These are phyloP conservation scores for Leccinum pachyderme DNA, from an alignment of 1,284 basidiomycete genomes.

Conservation along the genomic window DNA sequence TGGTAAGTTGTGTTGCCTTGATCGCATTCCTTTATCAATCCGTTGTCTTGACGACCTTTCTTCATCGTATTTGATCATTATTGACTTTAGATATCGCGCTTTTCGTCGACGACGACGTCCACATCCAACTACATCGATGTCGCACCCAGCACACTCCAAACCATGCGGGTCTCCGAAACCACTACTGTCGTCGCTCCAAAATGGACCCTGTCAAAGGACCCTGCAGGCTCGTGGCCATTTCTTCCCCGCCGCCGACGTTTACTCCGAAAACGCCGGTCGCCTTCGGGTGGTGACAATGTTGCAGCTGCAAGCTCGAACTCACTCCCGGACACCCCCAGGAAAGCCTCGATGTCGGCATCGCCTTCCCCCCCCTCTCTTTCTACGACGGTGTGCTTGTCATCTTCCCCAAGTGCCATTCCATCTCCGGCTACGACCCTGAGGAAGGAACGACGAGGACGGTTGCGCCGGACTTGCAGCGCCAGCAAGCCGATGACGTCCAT, in stretches of 20 bases:
- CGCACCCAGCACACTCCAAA: background rate
- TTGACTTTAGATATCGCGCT: slow-evolving; percentile 42
- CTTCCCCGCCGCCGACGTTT: slow-evolving; percentile 20
- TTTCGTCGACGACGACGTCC: slow-evolving; percentile 51
- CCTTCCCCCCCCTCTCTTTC: slow-evolving; percentile 5
- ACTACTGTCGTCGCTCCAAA: slow-evolving; percentile 2
- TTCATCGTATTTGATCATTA: background rate
- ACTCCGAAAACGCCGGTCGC: slow-evolving; percentile 30
- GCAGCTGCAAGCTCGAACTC: slow-evolving; percentile 3
- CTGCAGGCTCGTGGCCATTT: slow-evolving; percentile 26
- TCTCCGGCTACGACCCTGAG: background rate
- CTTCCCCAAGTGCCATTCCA: background rate
- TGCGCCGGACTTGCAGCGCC: background rate
- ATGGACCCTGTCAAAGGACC: background rate
- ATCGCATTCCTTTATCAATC: background rate
- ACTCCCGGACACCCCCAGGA: slow-evolving; percentile 16
- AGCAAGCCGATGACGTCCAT: background rate
- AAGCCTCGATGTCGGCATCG: background rate
- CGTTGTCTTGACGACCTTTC: background rate
- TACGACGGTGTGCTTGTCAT: slow-evolving; percentile 2
- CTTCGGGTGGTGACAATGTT: slow-evolving; percentile 1
- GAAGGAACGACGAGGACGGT: slow-evolving; percentile 8
- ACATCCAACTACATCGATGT: slow-evolving; percentile 48
- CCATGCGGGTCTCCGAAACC: slow-evolving; percentile 7
- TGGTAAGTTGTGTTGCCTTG: slow-evolving; percentile 17